phyloP scores from a whole-genome alignment of 108 stramenopile species.

The Skeletonema tropicum region DNA sequence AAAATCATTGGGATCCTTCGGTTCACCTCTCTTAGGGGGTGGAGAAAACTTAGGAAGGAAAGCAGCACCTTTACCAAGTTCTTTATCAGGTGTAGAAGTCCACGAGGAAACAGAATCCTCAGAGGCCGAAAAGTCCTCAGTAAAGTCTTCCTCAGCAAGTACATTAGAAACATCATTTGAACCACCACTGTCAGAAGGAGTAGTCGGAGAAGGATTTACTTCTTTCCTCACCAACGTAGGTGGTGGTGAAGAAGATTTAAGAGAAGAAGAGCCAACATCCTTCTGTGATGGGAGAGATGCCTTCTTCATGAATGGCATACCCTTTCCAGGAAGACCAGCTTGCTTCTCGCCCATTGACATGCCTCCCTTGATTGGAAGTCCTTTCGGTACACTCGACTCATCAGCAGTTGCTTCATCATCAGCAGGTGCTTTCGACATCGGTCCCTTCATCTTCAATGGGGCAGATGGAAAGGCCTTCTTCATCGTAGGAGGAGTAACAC shows the following conservation, averaged over 20 bases:
- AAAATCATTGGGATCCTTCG: background rate
- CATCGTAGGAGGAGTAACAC: background rate
- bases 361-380: too few relatives aligned
- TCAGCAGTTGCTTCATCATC: background rate
- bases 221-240: too few relatives aligned
- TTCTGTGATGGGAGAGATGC: too few relatives aligned
- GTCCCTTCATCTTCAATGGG: background rate
- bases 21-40: background rate
- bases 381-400: too few relatives aligned
- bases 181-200: too few relatives aligned
- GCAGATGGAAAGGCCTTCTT: background rate
- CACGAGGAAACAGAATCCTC: background rate
- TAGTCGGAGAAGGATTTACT: too few relatives aligned
- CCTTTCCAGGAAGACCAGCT: too few relatives aligned
- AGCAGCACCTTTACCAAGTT: constrained; percentile 5
- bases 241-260: too few relatives aligned
- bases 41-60: constrained; percentile 1
- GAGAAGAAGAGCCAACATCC: too few relatives aligned
- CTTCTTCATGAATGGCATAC: too few relatives aligned
- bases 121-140: background rate
- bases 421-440: background rate
- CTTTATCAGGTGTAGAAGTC: background rate
- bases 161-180: background rate
- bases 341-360: too few relatives aligned
- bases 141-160: background rate